These are phyloP conservation scores for Trichoderma sp. DNA, from an alignment of 2,329 filamentous ascomycete species.

Conservation along the genomic window DNA sequence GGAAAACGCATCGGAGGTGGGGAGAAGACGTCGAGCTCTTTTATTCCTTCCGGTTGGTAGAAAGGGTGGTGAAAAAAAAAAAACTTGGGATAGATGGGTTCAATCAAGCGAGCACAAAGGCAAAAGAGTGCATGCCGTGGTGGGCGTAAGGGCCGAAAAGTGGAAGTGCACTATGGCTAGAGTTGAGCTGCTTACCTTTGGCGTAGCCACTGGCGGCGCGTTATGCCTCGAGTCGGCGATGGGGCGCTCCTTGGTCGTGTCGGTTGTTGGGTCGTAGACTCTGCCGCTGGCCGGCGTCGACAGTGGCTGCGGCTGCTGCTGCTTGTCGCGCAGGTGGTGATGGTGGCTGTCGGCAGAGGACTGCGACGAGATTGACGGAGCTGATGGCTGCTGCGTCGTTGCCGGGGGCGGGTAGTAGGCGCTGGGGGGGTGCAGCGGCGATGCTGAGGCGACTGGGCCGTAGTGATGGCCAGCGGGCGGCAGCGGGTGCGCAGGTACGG, in stretches of 20 bases:
- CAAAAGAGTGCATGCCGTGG: slow-evolving; percentile 13
- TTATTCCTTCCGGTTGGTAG: neutral
- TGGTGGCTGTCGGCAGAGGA: slow-evolving; percentile 3
- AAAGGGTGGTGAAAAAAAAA: neutral
- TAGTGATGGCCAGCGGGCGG: slow-evolving; percentile 35
- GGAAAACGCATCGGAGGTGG: slow-evolving; percentile 6
- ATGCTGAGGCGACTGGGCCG: slow-evolving; percentile 40
- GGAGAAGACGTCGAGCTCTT: slow-evolving; percentile 1
- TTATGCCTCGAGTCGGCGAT: slow-evolving; percentile 55
- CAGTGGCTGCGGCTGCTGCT: slow-evolving; percentile 31
- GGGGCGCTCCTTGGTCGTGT: slow-evolving; percentile 53
- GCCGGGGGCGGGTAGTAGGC: slow-evolving; percentile 46
- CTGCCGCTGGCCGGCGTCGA: slow-evolving; percentile 47
- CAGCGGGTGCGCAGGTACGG: slow-evolving; percentile 39
- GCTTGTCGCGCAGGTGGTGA: slow-evolving; percentile 44
- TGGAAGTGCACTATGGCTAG: slow-evolving; percentile 32
- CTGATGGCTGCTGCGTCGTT: neutral
- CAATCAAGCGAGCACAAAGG: slow-evolving; percentile 15
- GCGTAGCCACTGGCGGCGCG: slow-evolving; percentile 48
- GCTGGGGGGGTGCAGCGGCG: slow-evolving; percentile 50
- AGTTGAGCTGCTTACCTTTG: slow-evolving; percentile 50
- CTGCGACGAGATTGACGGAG: slow-evolving; percentile 37
- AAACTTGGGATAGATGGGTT: neutral
- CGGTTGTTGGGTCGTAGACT: slow-evolving; percentile 60
- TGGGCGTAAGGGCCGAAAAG: slow-evolving; percentile 27